Percentiles rank a stretch among this genome's conserved stretches.
These are phyloP conservation scores for Yamadazyma spencermartinsiae DNA, from an alignment of 1,139 yeast genomes.

Conservation along the genomic window DNA sequence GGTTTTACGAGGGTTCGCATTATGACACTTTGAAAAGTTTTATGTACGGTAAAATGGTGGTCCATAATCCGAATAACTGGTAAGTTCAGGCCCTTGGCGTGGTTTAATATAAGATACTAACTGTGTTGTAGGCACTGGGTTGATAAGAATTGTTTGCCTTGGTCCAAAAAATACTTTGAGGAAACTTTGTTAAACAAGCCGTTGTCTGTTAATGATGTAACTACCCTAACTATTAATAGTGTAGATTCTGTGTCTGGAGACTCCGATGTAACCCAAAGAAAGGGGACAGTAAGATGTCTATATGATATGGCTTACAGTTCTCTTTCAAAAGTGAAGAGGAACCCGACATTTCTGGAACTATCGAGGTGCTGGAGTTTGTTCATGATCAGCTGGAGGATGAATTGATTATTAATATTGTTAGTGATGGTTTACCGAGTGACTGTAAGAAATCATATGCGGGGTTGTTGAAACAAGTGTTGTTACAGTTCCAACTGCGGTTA, in stretches of 20 bases:
- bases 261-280: conserved; percentile 79
- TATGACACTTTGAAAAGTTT: conserved; percentile 12
- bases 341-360: conserved; percentile 31
- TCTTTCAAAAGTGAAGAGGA: conserved; percentile 32
- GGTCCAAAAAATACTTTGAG: conserved; percentile 65
- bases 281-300: conserved; percentile 75
- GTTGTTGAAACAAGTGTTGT: conserved; percentile 44
- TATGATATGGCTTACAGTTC: conserved; percentile 63
- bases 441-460: conserved; percentile 55
- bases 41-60: conserved; percentile 51
- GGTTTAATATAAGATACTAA: conserved; percentile 20
- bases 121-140: conserved; percentile 71
- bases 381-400: conserved; percentile 73
- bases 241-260: conserved; percentile 62
- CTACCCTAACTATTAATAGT: conserved; percentile 35
- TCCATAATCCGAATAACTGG: conserved; percentile 84
- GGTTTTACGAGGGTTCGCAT: neutral
- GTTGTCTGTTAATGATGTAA: conserved; percentile 34
- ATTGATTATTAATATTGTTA: conserved; percentile 52
- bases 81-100: no score
- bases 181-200: conserved; percentile 40
- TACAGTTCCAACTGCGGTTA: conserved; percentile 62
- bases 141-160: conserved; percentile 74
- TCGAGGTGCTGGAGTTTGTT: conserved; percentile 63
- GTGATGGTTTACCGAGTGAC: conserved; percentile 35